phyloP scores from a whole-genome alignment of 192 early-diverging fungal genomes.

The Chytriomyces sp. region DNA sequence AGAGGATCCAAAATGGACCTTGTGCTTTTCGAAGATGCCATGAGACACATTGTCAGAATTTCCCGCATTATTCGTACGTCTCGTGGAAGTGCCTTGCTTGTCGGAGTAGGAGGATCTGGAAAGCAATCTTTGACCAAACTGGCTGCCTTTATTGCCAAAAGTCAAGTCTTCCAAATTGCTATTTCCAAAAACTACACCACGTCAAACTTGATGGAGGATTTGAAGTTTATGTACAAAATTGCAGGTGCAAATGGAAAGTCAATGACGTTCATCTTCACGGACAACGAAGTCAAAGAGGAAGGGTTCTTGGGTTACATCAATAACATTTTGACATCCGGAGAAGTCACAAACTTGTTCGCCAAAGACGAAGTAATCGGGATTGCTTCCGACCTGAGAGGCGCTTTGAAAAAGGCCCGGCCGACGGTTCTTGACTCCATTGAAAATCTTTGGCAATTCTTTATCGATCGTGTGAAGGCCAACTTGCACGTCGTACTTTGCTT shows the following conservation, averaged over 20 bases:
- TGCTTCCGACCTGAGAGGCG: constrained; percentile 53
- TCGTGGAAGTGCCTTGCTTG: constrained; percentile 62
- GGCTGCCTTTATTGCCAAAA: constrained; percentile 66
- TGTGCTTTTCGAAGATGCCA: constrained; percentile 71
- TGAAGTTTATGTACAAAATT: constrained; percentile 69
- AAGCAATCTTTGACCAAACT: constrained; percentile 67
- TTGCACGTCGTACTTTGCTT: constrained; percentile 69
- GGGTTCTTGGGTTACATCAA: constrained; percentile 66
- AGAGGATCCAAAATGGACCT: constrained; percentile 67
- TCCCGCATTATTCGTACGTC: constrained; percentile 64
- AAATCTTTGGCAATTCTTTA: constrained; percentile 71
- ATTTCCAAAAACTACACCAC: constrained; percentile 63
- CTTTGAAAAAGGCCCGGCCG: constrained; percentile 63
- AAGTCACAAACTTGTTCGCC: constrained; percentile 66
- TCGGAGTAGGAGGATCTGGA: constrained; percentile 69
- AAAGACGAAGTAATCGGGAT: constrained; percentile 66
- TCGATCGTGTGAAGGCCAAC: constrained; percentile 67
- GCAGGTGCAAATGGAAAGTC: constrained; percentile 62
- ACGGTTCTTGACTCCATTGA: constrained; percentile 61
- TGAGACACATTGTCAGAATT: constrained; percentile 66
- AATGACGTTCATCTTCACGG: constrained; percentile 66
- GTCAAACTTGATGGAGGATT: constrained; percentile 68
- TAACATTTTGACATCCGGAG: constrained; percentile 68
- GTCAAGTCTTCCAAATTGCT: constrained; percentile 65
- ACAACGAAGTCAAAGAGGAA: constrained; percentile 70